Percentiles rank a stretch among this genome's conserved stretches.
These are phyloP conservation scores for Huntiella bhutanensis DNA, from an alignment of 2,329 filamentous ascomycete genomes.

Conservation along the genomic window DNA sequence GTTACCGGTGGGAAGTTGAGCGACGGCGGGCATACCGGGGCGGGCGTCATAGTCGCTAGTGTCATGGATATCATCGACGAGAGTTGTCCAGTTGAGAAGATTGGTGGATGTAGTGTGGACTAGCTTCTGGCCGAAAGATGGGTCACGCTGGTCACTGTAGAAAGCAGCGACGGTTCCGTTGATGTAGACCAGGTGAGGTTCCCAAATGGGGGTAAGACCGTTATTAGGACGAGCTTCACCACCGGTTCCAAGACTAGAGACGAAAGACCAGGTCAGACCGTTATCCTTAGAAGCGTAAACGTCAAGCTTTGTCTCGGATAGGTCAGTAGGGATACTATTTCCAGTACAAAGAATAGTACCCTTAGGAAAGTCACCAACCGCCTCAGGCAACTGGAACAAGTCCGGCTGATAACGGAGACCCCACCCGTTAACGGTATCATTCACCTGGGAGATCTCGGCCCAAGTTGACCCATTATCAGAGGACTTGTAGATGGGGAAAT, in stretches of 20 bases:
- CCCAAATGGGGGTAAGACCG: slow-evolving; percentile 51
- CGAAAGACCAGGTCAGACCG: slow-evolving; percentile 46
- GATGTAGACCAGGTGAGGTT: slow-evolving; percentile 45
- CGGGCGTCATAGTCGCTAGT: slow-evolving; percentile 34
- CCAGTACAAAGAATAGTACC: slow-evolving; percentile 46
- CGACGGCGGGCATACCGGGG: slow-evolving; percentile 49
- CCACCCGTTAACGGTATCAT: slow-evolving; percentile 44
- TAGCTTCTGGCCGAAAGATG: slow-evolving; percentile 48
- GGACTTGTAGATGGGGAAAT: slow-evolving; percentile 35
- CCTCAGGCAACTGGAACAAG: slow-evolving; percentile 41
- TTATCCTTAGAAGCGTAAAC: slow-evolving; percentile 45
- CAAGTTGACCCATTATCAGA: slow-evolving; percentile 39
- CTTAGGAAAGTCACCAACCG: slow-evolving; percentile 35
- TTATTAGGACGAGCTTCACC: slow-evolving; percentile 44
- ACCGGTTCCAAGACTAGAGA: slow-evolving; percentile 44
- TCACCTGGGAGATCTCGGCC: slow-evolving; percentile 41
- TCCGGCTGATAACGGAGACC: slow-evolving; percentile 52
- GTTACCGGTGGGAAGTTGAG: slow-evolving; percentile 35
- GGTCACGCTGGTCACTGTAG: slow-evolving; percentile 53
- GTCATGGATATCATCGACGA: slow-evolving; percentile 44
- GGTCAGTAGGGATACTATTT: slow-evolving; percentile 38
- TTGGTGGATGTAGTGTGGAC: slow-evolving; percentile 43
- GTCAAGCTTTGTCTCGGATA: slow-evolving; percentile 47
- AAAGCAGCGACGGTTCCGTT: slow-evolving; percentile 43
- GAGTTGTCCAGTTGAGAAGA: slow-evolving; percentile 36